A percentile compares a stretch with the other conserved stretches of the same genome.
phyloP scores from a whole-genome alignment of 2,329 filamentous ascomycete genomes.

The Colletotrichum lindemuthianum region DNA sequence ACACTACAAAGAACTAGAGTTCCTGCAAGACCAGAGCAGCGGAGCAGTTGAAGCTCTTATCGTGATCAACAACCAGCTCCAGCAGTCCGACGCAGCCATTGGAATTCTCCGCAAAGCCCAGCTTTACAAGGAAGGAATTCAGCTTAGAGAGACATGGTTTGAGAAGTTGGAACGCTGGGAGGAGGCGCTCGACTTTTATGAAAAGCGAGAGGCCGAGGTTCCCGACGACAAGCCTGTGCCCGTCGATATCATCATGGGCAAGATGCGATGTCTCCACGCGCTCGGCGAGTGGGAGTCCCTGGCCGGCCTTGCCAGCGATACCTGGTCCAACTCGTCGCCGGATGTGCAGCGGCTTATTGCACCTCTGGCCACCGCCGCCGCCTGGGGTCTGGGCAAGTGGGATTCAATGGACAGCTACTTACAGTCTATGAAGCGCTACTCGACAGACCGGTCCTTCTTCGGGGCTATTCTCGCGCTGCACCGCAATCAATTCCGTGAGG shows the following conservation, averaged over 20 bases:
- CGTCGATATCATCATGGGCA: slow-evolving; percentile 98
- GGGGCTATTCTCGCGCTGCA: slow-evolving; percentile 95
- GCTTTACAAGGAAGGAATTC: slow-evolving; percentile 90
- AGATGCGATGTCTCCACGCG: slow-evolving; percentile 98
- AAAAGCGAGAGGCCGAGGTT: slow-evolving; percentile 81
- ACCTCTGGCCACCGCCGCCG: slow-evolving; percentile 91
- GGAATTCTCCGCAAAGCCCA: slow-evolving; percentile 97
- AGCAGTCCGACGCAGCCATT: slow-evolving; percentile 98
- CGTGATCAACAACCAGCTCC: slow-evolving; percentile 98
- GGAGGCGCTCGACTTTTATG: slow-evolving; percentile 91
- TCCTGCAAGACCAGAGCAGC: slow-evolving; percentile 95
- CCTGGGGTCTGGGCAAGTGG: slow-evolving; percentile 97
- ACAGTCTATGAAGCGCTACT: slow-evolving; percentile 91
- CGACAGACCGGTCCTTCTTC: slow-evolving; percentile 96
- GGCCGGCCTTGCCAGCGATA: slow-evolving; percentile 87
- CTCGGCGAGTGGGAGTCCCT: slow-evolving; percentile 97
- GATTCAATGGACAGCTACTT: slow-evolving; percentile 98
- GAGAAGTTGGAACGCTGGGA: slow-evolving; percentile 99
- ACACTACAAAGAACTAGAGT: slow-evolving; percentile 99
- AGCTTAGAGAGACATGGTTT: slow-evolving; percentile 98
- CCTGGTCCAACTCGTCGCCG: slow-evolving; percentile 88
- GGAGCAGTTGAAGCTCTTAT: slow-evolving; percentile 97
- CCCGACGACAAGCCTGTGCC: slow-evolving; percentile 67
- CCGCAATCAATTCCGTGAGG: slow-evolving; percentile 93
- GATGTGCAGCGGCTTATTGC: slow-evolving; percentile 93